Percentiles rank a stretch among this genome's conserved stretches.
phyloP scores from a whole-genome alignment of 2,329 filamentous ascomycete species.

The Didymella lethalis region DNA sequence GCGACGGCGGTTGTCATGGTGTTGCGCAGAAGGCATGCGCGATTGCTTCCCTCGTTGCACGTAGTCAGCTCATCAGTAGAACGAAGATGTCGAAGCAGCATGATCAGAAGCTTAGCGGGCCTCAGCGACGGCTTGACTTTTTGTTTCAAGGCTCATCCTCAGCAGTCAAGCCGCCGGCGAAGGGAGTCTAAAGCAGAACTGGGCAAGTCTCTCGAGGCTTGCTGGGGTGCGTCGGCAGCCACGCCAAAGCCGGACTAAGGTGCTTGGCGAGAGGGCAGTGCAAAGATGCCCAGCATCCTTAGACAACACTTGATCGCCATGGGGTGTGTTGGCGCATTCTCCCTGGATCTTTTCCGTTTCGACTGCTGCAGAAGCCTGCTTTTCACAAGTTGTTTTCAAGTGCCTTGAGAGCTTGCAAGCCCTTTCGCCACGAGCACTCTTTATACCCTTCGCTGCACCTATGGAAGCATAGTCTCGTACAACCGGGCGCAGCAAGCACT shows the following conservation, averaged over 20 bases:
- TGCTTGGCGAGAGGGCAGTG: conserved; percentile 20
- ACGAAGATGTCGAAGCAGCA: conserved; percentile 7
- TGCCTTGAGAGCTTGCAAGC: not conserved
- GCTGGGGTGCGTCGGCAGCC: conserved; percentile 10
- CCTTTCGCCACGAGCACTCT: not conserved
- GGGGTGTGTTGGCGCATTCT: conserved; percentile 11
- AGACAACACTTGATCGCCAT: conserved; percentile 22
- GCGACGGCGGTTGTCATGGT: conserved; percentile 12
- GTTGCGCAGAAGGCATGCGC: conserved; percentile 12
- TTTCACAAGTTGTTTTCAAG: not conserved
- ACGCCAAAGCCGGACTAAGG: conserved; percentile 3
- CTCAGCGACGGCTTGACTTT: conserved; percentile 16
- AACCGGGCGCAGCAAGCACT: conserved; percentile 18
- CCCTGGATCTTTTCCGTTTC: not conserved
- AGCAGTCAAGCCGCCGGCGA: not conserved
- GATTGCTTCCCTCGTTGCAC: not conserved
- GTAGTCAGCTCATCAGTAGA: not conserved
- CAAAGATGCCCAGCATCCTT: conserved; percentile 9
- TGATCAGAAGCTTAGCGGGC: conserved; percentile 14
- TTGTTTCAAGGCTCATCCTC: conserved; percentile 3
- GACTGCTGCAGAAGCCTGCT: conserved; percentile 8
- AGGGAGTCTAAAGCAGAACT: conserved; percentile 1
- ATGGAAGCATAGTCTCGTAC: conserved; percentile 13
- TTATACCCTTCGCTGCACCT: not conserved
- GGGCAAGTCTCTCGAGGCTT: conserved; percentile 9